Evolutionary conservation across 179 eudicot genomes (phyloP).

Genomic region (Silene noctiflora): DNA sequence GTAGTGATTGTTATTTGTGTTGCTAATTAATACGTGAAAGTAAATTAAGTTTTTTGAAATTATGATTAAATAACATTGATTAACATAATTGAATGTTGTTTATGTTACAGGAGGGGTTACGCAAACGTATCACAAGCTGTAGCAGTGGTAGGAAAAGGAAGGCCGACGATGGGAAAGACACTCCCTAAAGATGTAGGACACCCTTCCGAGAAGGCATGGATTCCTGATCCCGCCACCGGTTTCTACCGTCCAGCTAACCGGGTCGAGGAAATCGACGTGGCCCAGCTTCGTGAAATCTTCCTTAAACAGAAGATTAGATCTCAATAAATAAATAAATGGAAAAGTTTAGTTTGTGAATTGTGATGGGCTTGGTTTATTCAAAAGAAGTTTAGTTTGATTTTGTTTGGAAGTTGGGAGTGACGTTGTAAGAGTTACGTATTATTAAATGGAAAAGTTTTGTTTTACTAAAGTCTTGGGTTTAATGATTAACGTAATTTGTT

Average conservation of each 20-base stretch:
- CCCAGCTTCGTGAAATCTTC: constrained; percentile 36
- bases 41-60: too few relatives aligned
- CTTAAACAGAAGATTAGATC: constrained; percentile 32
- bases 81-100: neutral
- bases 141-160: constrained; percentile 27
- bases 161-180: constrained; percentile 23
- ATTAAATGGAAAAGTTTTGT: neutral
- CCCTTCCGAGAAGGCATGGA: constrained; percentile 53
- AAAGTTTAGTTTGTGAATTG: too few relatives aligned
- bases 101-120: constrained; percentile 43
- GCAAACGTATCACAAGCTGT: constrained; percentile 41
- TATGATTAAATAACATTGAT: neutral
- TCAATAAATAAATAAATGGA: constrained; percentile 11
- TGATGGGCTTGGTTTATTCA: neutral
- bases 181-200: constrained; percentile 15
- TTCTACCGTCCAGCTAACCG: constrained; percentile 45
- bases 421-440: neutral
- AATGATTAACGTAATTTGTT: constrained; percentile 5
- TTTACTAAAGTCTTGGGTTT: neutral
- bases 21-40: too few relatives aligned
- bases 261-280: constrained; percentile 34
- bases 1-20: too few relatives aligned
- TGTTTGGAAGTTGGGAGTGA: constrained; percentile 9
- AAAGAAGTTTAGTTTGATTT: neutral
- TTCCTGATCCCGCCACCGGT: constrained; percentile 62